Evolutionary conservation across 2,329 filamentous ascomycete species (phyloP).

Genomic region (Aureobasidium mangrovei): DNA sequence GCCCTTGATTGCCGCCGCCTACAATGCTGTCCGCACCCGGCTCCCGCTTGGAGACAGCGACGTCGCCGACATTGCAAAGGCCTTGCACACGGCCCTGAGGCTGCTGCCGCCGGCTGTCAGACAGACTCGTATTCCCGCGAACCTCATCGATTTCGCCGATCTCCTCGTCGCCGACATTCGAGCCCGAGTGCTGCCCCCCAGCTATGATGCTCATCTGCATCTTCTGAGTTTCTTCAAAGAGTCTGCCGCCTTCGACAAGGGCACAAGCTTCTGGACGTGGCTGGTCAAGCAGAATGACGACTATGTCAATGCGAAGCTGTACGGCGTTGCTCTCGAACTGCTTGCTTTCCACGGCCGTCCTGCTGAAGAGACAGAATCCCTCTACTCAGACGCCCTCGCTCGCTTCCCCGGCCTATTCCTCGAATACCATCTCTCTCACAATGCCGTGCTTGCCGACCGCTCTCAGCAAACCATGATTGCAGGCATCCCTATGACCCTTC

Average conservation of each 20-base stretch:
- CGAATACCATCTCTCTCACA: conserved; percentile 39
- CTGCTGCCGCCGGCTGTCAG: neutral
- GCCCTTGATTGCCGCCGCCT: conserved; percentile 18
- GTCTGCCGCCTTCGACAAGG: conserved; percentile 31
- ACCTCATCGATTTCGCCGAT: conserved; percentile 25
- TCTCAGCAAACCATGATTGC: conserved; percentile 24
- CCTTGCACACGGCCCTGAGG: conserved; percentile 30
- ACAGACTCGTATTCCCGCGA: neutral
- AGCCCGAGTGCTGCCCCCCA: conserved; percentile 27
- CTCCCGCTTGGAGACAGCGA: conserved; percentile 18
- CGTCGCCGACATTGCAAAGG: conserved; percentile 27
- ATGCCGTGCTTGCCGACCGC: conserved; percentile 39
- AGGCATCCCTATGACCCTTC: conserved; percentile 34
- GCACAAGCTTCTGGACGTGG: conserved; percentile 41
- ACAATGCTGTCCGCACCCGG: conserved; percentile 8
- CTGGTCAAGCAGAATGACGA: conserved; percentile 34
- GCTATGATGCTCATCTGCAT: conserved; percentile 35
- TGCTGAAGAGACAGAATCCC: conserved; percentile 35
- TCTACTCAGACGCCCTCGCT: conserved; percentile 38
- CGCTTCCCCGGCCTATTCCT: conserved; percentile 40
- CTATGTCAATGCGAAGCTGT: conserved; percentile 33
- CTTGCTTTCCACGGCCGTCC: conserved; percentile 33
- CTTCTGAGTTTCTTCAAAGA: conserved; percentile 41
- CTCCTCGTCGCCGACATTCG: conserved; percentile 34
- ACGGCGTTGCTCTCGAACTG: conserved; percentile 43